Percentiles rank a stretch among this genome's conserved stretches.
Evolutionary conservation across 1,284 basidiomycete species (phyloP).

Genomic region (Boletus nobilissimus): DNA sequence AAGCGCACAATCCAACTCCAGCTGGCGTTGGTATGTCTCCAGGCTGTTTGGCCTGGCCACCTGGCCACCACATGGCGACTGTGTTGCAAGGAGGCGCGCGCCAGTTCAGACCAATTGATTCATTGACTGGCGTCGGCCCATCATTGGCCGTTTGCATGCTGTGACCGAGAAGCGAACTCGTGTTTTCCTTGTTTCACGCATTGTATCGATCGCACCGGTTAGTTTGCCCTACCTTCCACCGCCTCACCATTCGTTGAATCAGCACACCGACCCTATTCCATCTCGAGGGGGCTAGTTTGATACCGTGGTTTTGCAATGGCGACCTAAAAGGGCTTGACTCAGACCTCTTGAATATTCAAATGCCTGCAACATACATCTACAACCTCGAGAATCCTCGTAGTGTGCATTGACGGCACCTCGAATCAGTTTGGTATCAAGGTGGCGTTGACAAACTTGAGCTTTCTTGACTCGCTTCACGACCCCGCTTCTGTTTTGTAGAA

Average conservation of each 20-base stretch:
- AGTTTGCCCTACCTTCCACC: not conserved
- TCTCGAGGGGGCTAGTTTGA: not conserved
- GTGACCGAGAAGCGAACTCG: conserved; percentile 22
- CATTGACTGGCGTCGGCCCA: not conserved
- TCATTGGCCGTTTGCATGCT: conserved; percentile 25
- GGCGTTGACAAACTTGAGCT: not conserved
- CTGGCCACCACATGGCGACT: conserved; percentile 1
- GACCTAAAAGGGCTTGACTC: conserved; percentile 8
- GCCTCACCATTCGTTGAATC: not conserved
- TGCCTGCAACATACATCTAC: conserved; percentile 12
- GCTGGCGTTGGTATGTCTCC: too few relatives aligned
- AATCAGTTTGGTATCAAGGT: conserved; percentile 50
- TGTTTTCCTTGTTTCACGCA: conserved; percentile 20
- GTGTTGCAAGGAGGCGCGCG: not conserved
- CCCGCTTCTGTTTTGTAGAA: conserved; percentile 37
- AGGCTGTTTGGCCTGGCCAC: not conserved
- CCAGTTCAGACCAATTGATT: not conserved
- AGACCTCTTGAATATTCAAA: conserved; percentile 7
- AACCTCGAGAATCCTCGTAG: conserved; percentile 45
- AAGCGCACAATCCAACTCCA: too few relatives aligned
- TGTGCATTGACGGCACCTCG: conserved; percentile 53
- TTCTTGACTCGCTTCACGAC: not conserved
- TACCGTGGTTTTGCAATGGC: conserved; percentile 14
- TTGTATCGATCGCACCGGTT: not conserved
- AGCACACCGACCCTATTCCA: not conserved